Base-by-base conservation (phyloP, 2,329 filamentous ascomycete genomes). In the Fusarium annulatum region DNA sequence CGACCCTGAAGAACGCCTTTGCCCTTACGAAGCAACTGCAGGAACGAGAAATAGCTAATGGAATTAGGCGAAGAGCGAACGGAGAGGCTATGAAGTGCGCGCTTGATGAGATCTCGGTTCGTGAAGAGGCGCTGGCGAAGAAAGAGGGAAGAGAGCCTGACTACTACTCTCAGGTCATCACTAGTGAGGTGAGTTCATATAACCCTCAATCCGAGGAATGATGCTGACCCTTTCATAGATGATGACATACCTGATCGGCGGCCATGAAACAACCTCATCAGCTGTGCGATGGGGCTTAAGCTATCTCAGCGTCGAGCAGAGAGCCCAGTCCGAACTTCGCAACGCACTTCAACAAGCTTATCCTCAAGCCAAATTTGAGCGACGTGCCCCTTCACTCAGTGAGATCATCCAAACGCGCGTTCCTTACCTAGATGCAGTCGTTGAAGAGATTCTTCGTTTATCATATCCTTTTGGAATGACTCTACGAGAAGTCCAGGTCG, bases 181-280 rank as follows among this genome's bases (percentile, higher is more conserved):
- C 51, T 3, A 67, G 70, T 12, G 70, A 73, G 19, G 70, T 73
- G 2, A 56, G 19, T 41, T 14, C 1, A 12, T 15, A 9, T 5
- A 2, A 14, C 5, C 2, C 5, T 19, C 3, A 12, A 15, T 3
- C 26, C 9, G 9, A 42, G 2, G 7, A 4, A n/a, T 7, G 5
- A 19, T 9, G 0, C 33, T 66, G 7, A 67, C 11, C 2, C 3
- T 4, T 23, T 7, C 26, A 0, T 12, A 72, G 70, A 34, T 73
- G 4, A 73, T 73, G 65, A 38, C 61, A 4, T 73, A 73, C 10
- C 16, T 73, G 1, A 62, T 73, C 3, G 70, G 66, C 5, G 70
- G 70, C 5, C 70, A 73, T 19, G 70, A 73, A 58, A 73, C 70
- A 8, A 73, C 70, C 1, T 73, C 70, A 1, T 71, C 70, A 0